phyloP scores from a whole-genome alignment of 2,329 filamentous ascomycete genomes.

The Stagonosporopsis vannaccii region DNA sequence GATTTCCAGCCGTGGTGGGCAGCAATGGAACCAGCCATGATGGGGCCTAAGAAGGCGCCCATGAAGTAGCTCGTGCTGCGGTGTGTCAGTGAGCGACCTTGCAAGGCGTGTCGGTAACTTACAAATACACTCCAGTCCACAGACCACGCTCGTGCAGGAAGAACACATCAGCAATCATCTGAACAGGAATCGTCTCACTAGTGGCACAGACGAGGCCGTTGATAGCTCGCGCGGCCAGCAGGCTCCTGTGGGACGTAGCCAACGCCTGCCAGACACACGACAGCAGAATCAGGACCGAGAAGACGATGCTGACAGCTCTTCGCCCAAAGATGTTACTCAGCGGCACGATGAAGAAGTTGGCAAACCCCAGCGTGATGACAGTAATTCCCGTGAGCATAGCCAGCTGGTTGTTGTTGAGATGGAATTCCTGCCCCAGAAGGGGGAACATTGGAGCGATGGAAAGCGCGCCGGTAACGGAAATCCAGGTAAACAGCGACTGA shows the following conservation, averaged over 20 bases:
- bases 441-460: constrained; percentile 56
- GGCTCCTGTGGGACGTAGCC: constrained; percentile 51
- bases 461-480: constrained; percentile 52
- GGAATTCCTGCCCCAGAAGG: constrained; percentile 51
- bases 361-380: constrained; percentile 55
- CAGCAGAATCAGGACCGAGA: constrained; percentile 50
- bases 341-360: constrained; percentile 56
- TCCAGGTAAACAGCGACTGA: constrained; percentile 53
- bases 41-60: constrained; percentile 54
- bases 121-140: constrained; percentile 52
- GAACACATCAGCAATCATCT: constrained; percentile 56
- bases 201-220: constrained; percentile 55
- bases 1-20: constrained; percentile 54
- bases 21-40: constrained; percentile 54
- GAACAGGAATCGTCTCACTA: constrained; percentile 53
- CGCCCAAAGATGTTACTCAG: constrained; percentile 55
- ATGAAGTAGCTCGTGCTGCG: constrained; percentile 52
- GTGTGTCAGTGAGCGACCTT: neutral
- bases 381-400: constrained; percentile 53
- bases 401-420: constrained; percentile 51
- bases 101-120: constrained; percentile 18
- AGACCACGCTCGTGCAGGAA: constrained; percentile 54
- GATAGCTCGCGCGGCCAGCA: constrained; percentile 54
- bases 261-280: constrained; percentile 56
- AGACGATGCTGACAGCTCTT: constrained; percentile 50